Conservation (phyloP, 345 rosid species). For the Salix koriyanagi region DNA sequence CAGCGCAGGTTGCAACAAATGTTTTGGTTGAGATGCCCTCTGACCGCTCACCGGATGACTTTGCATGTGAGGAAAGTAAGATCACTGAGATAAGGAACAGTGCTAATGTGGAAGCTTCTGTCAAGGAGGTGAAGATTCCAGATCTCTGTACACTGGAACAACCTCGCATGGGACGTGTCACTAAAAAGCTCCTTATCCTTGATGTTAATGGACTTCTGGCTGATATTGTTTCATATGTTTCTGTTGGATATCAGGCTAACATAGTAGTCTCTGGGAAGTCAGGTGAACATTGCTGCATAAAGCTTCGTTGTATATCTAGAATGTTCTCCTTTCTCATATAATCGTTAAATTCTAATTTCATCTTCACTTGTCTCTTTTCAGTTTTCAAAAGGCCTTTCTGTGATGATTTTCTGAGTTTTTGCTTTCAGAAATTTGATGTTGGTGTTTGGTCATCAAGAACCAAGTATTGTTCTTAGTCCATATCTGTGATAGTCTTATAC, state of each 20-base stretch:
- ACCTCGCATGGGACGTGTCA: conserved; percentile 4
- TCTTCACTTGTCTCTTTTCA: conserved; percentile 4
- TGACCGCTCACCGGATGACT: conserved; percentile 11
- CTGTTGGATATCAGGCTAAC: not conserved
- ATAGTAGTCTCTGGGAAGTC: conserved; percentile 9
- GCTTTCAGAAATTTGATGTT: conserved; percentile 29
- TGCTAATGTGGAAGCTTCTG: conserved; percentile 1
- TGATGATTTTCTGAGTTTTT: conserved; percentile 26
- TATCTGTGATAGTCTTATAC: not conserved
- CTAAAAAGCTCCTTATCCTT: conserved; percentile 29
- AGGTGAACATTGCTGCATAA: conserved; percentile 10
- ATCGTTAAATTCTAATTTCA: not conserved
- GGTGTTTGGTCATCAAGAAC: conserved; percentile 31
- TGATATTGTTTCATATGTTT: conserved; percentile 17
- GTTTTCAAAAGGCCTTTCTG: conserved; percentile 32
- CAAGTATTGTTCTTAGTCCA: conserved; percentile 7
- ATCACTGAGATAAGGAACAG: conserved; percentile 7
- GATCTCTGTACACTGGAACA: conserved; percentile 20
- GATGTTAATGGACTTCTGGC: conserved; percentile 33
- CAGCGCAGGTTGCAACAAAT: conserved; percentile 10
- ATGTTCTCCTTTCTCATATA: not conserved
- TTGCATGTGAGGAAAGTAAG: conserved; percentile 10
- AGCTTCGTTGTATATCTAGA: not conserved
- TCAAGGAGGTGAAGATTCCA: conserved; percentile 17
- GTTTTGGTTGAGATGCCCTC: conserved; percentile 4